Percentiles rank a stretch among this genome's conserved stretches.
Evolutionary conservation across 345 rosid genomes (phyloP).

Genomic region (Noccaea caerulescens): DNA sequence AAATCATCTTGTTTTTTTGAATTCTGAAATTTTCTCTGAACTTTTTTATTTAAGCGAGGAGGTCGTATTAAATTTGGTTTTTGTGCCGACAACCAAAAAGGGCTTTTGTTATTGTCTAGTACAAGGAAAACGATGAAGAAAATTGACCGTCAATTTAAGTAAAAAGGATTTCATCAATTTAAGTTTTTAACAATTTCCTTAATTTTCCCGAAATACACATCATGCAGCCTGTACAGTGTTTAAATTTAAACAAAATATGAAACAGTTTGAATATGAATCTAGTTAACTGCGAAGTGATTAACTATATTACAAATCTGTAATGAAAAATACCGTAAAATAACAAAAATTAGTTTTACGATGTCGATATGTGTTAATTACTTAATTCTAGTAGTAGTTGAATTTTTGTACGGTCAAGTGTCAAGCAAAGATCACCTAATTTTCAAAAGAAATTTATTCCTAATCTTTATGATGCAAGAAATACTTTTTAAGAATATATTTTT

Average conservation of each 20-base stretch:
- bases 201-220: background rate
- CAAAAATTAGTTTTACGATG: too few species aligned
- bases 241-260: background rate
- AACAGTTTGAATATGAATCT: too few species aligned
- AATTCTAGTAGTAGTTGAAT: background rate
- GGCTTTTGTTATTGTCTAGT: background rate
- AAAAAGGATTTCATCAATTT: background rate
- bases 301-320: too few species aligned
- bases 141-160: too few species aligned
- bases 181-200: background rate
- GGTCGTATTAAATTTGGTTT: slow-evolving; percentile 8
- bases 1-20: slow-evolving; percentile 11
- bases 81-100: too few species aligned
- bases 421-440: background rate
- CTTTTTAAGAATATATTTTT: background rate
- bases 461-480: background rate
- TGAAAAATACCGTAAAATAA: too few species aligned
- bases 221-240: background rate
- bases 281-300: too few species aligned
- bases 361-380: too few species aligned
- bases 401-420: slow-evolving; percentile 6
- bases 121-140: background rate
- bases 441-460: background rate
- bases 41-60: slow-evolving; percentile 23
- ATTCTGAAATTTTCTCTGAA: slow-evolving; percentile 7